Evolutionary conservation across 2,329 filamentous ascomycete species (phyloP).

Genomic region (Sarocladium kiliense): DNA sequence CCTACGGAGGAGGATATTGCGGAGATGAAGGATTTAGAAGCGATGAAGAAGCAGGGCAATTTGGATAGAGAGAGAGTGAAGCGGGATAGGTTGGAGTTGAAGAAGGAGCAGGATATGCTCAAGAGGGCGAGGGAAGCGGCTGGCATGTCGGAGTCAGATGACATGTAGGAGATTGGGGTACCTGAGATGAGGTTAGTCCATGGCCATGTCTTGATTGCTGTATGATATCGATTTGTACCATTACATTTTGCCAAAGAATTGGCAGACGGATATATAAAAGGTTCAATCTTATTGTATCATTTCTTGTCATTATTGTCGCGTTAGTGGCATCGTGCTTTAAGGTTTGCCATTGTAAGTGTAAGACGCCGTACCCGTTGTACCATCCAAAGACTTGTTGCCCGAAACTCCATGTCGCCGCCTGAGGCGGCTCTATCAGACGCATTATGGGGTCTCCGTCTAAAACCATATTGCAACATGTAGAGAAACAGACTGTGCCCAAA

Average conservation of each 20-base stretch:
- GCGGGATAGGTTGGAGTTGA: conserved; percentile 50
- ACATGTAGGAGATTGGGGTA: neutral
- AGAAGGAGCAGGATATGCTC: conserved; percentile 53
- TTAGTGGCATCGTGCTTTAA: too few species aligned
- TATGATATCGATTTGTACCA: conserved; percentile 10
- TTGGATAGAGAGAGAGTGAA: conserved; percentile 49
- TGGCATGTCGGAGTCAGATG: conserved; percentile 28
- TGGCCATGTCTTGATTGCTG: neutral
- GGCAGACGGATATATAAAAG: neutral
- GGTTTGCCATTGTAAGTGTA: too few species aligned
- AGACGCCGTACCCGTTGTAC: neutral
- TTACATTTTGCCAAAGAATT: neutral
- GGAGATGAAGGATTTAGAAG: conserved; percentile 53
- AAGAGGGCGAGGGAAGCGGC: conserved; percentile 34
- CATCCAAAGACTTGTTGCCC: neutral
- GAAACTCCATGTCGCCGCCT: neutral
- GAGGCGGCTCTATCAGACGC: neutral
- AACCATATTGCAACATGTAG: neutral
- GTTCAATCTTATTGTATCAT: neutral
- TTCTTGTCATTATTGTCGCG: neutral
- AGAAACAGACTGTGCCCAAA: neutral
- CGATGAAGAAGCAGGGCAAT: conserved; percentile 43
- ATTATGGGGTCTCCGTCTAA: neutral
- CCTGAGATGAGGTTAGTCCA: neutral
- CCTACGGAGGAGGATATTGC: conserved; percentile 55